A percentile compares a stretch with the other conserved stretches of the same genome.
phyloP scores from a whole-genome alignment of 2,329 filamentous ascomycete genomes.

The Aureobasidium mangrovei region DNA sequence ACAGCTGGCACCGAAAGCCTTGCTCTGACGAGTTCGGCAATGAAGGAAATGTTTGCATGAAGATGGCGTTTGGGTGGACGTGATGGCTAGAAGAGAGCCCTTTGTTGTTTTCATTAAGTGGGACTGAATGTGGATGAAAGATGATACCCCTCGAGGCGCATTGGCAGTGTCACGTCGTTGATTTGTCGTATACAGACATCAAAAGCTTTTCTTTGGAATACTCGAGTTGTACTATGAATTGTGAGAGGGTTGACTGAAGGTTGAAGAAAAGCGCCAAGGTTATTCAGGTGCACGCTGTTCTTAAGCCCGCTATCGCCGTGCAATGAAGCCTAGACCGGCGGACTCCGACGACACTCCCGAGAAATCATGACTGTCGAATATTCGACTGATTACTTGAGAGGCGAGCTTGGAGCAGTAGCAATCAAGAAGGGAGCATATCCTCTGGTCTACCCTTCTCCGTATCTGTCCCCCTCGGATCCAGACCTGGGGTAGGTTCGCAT shows the following conservation, averaged over 20 bases:
- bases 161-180: not conserved
- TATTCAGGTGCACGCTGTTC: not conserved
- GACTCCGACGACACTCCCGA: not conserved
- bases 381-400: constrained; percentile 8
- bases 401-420: not conserved
- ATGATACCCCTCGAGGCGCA: constrained; percentile 3
- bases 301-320: not conserved
- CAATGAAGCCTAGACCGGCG: not conserved
- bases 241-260: not conserved
- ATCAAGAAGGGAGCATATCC: no score
- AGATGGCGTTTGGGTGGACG: not conserved
- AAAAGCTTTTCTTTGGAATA: no score
- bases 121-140: not conserved
- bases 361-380: constrained; percentile 1
- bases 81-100: not conserved
- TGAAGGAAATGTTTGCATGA: not conserved
- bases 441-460: not conserved
- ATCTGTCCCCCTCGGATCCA: not conserved
- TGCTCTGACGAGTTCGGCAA: no score
- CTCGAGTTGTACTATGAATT: no score
- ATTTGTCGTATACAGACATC: no score
- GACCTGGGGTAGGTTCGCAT: not conserved
- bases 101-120: not conserved
- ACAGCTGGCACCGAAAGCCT: not conserved
- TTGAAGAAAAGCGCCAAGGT: not conserved